Base-by-base conservation (phyloP, 2,329 filamentous ascomycete genomes). In the Setomelanomma holmii region DNA sequence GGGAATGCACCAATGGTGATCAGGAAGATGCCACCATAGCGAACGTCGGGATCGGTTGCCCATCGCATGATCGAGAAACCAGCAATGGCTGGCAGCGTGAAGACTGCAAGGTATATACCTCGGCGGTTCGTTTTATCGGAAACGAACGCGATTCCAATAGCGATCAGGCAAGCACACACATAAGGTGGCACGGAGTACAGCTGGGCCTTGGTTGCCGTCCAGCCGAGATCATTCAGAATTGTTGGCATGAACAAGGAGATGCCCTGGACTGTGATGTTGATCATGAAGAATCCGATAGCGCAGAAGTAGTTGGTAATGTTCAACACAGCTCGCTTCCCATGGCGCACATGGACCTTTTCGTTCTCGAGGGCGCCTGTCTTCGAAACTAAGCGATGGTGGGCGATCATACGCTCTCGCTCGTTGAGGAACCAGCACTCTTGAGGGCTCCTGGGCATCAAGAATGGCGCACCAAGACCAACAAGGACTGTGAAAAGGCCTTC, bases 261-360 rank as follows among this genome's bases (percentile, higher is more conserved):
- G 21, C 72, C 71, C 51, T 86, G 82, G 2, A 86, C 83, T 1
- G 83, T 85, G 61, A 86, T 81, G 69, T 86, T 86, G 74, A 84
- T 82, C 61, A 80, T 75, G 72, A 86, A 84, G 75, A 85, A 86
- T 5, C 83, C 83, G 4, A 80, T 63, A 1, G 82, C 82, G 64
- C 82, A 86, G 35, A 84, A 80, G 63, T 83, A 82, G 73, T 84
- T 86, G 71, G 84, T 84, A 64, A 86, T 78, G 71, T 82, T 84
- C 44, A 80, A 60, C 16, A 86, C 63, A 4, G 82, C 81, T 23
- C 76, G 71, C 71, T 79, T 81, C 39, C 86, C 61, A 56, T 86
- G 80, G n/a, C 71, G 68, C 47, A 72, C 51, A 43, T 77, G 74
- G 10, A 85, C 80, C 43, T 78, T 75, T 65, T 83, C 80, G 44